A percentile compares a stretch with the other conserved stretches of the same genome.
Conservation (phyloP, 129 eudicot genomes). For the Silybum marianum region DNA sequence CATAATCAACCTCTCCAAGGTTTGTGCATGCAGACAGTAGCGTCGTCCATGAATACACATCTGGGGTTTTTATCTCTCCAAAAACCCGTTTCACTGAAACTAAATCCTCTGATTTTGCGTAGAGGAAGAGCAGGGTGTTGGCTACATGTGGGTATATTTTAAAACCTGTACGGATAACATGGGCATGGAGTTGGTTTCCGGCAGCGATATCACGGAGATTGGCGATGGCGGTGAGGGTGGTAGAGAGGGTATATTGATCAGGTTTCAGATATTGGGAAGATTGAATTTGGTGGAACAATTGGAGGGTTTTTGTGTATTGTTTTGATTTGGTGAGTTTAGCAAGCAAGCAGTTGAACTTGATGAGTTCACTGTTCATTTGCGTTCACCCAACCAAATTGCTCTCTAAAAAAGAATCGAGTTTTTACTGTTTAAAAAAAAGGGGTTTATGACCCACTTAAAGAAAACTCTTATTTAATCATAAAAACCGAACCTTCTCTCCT, state of each 20-base stretch:
- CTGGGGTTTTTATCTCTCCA: slow-evolving; percentile 53
- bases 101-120: slow-evolving; percentile 57
- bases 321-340: slow-evolving; percentile 54
- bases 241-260: slow-evolving; percentile 83
- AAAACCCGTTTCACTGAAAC: slow-evolving; percentile 56
- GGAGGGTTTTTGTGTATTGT: slow-evolving; percentile 56
- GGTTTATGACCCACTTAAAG: too few species aligned
- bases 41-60: slow-evolving; percentile 87
- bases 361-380: slow-evolving; percentile 45
- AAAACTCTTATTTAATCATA: not conserved
- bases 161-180: slow-evolving; percentile 49
- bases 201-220: slow-evolving; percentile 29
- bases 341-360: slow-evolving; percentile 62
- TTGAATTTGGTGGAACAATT: slow-evolving; percentile 60
- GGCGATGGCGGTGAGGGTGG: slow-evolving; percentile 70
- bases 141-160: slow-evolving; percentile 59
- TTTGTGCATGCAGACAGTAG: slow-evolving; percentile 75
- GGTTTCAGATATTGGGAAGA: slow-evolving; percentile 60
- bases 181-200: slow-evolving; percentile 71
- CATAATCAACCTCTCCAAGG: slow-evolving; percentile 67
- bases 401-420: not conserved
- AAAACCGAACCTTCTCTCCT: not conserved
- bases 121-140: slow-evolving; percentile 68
- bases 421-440: too few species aligned
- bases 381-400: not conserved